These are phyloP conservation scores for Prunus mira DNA, from an alignment of 306 rosid genomes.

Conservation along the genomic window DNA sequence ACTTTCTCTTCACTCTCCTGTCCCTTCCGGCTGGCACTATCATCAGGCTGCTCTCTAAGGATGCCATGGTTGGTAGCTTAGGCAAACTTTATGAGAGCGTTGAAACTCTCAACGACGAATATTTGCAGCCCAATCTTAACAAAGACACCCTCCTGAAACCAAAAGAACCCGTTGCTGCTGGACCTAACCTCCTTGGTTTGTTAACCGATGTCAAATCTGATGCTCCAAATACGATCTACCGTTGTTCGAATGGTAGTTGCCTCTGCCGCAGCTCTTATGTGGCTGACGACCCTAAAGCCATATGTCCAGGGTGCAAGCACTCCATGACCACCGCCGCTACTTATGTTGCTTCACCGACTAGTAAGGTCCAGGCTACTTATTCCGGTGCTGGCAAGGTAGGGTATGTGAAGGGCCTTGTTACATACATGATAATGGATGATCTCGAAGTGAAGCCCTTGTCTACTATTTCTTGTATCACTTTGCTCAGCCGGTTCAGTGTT, in stretches of 20 bases:
- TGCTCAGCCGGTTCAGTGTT: not conserved
- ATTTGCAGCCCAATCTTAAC: conserved; percentile 14
- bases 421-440: conserved; percentile 29
- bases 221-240: not conserved
- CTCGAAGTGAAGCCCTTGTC: conserved; percentile 18
- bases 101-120: conserved; percentile 25
- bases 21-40: conserved; percentile 25
- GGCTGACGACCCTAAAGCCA: not conserved
- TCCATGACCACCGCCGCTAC: not conserved
- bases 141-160: conserved; percentile 35
- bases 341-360: not conserved
- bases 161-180: not conserved
- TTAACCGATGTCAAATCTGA: not conserved
- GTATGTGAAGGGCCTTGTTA: conserved; percentile 14
- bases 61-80: conserved; percentile 29
- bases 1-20: conserved; percentile 36
- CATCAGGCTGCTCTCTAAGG: conserved; percentile 9
- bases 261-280: rapidly evolving
- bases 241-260: not conserved
- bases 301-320: rapidly evolving
- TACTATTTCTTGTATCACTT: not conserved
- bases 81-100: conserved; percentile 38
- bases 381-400: not conserved
- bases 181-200: not conserved
- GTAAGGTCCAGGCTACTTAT: too few species aligned